Conservation (phyloP, 2,329 filamentous ascomycete species). For the Ploettnerulaceae sp. region DNA sequence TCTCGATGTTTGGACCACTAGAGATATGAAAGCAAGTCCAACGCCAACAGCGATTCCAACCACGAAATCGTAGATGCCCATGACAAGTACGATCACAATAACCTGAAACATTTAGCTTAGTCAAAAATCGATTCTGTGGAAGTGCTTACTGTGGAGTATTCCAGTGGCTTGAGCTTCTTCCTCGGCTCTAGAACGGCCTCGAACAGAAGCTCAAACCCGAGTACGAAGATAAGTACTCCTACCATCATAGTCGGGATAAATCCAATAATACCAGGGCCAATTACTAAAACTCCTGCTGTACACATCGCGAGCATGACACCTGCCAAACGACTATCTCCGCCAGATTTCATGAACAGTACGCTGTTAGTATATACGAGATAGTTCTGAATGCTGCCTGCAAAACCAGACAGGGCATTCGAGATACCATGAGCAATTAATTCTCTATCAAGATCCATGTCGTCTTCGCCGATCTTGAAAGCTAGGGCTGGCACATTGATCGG, state of each 20-base stretch:
- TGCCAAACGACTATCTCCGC: constrained; percentile 79
- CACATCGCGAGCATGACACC: constrained; percentile 77
- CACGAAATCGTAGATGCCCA: constrained; percentile 97
- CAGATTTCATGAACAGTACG: constrained; percentile 91
- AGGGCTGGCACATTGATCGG: constrained; percentile 96
- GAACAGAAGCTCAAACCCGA: constrained; percentile 85
- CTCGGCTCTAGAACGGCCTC: constrained; percentile 87
- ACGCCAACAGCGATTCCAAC: constrained; percentile 90
- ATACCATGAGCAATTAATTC: constrained; percentile 90
- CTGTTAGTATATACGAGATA: constrained; percentile 98
- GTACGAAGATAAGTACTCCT: constrained; percentile 86
- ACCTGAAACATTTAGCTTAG: constrained; percentile 43
- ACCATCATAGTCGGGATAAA: constrained; percentile 98
- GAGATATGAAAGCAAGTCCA: constrained; percentile 81
- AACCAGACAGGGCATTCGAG: constrained; percentile 86
- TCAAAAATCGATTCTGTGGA: constrained; percentile 5
- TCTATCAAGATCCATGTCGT: constrained; percentile 84
- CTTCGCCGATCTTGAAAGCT: constrained; percentile 84
- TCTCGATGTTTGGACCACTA: constrained; percentile 86
- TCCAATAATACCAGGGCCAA: constrained; percentile 83
- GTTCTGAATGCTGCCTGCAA: constrained; percentile 85
- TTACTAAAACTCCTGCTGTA: constrained; percentile 76
- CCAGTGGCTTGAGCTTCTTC: constrained; percentile 78
- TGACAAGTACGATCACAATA: constrained; percentile 83
- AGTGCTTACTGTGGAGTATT: constrained; percentile 76